These are phyloP conservation scores for Alternaria brassicicola DNA, from an alignment of 2,329 filamentous ascomycete species.

Conservation along the genomic window DNA sequence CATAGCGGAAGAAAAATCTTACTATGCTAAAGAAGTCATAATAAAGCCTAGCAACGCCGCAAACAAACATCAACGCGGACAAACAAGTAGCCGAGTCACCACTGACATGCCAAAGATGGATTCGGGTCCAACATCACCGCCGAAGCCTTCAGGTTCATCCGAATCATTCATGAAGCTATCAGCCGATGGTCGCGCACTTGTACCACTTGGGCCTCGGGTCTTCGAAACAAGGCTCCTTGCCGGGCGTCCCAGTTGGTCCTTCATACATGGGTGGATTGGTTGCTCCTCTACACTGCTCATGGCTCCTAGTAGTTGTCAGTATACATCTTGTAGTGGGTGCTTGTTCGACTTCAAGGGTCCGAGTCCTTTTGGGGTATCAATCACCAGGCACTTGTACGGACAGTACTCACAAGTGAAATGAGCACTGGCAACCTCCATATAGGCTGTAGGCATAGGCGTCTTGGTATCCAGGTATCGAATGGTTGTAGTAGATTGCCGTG, in stretches of 20 bases:
- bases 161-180: background rate
- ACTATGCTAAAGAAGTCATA: background rate
- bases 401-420: conserved; percentile 8
- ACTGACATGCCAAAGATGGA: background rate
- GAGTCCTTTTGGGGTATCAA: background rate
- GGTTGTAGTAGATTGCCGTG: conserved; percentile 17
- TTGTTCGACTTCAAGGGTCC: background rate
- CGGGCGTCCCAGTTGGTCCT: conserved; percentile 9
- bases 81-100: too few species aligned
- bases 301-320: background rate
- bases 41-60: background rate
- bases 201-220: conserved; percentile 24
- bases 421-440: conserved; percentile 14
- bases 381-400: background rate
- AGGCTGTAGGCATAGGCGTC: conserved; percentile 15
- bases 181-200: conserved; percentile 7
- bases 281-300: conserved; percentile 5
- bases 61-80: too few species aligned
- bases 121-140: rapidly evolving
- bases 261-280: conserved; percentile 1
- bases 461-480: conserved; percentile 10
- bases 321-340: background rate
- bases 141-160: background rate
- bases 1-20: background rate
- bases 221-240: conserved; percentile 13